Conservation (phyloP, 208 protist species). For the Crithidia acanthocephali region DNA sequence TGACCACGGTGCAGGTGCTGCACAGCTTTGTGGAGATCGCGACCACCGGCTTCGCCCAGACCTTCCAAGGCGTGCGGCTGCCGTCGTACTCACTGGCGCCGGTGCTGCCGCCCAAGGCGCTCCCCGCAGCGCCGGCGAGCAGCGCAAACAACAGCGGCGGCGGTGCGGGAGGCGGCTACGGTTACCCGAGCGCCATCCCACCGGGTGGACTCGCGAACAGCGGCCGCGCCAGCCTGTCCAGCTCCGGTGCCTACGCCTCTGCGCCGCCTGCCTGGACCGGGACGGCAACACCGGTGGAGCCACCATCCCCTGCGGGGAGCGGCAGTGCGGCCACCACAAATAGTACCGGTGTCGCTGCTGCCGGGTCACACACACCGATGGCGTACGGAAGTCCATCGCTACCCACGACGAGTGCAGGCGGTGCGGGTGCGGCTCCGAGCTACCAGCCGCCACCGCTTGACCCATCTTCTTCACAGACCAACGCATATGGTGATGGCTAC, state of each 20-base stretch:
- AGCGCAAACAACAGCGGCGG: not conserved
- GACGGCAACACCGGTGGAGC: not conserved
- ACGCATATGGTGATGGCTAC: slow-evolving; percentile 2
- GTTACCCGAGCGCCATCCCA: too few relatives aligned
- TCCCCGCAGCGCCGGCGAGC: slow-evolving; percentile 45
- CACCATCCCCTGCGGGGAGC: not conserved
- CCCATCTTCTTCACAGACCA: not conserved
- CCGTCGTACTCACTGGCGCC: slow-evolving; percentile 52
- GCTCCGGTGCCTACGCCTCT: slow-evolving; percentile 4
- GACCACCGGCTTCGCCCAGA: slow-evolving; percentile 50
- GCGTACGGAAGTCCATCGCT: not conserved
- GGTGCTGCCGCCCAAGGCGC: slow-evolving; percentile 53
- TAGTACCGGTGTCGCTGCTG: too few relatives aligned
- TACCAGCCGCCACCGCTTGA: slow-evolving; percentile 18
- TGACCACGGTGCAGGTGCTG: slow-evolving; percentile 58
- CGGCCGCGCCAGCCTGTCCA: not conserved
- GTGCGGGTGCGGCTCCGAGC: not conserved
- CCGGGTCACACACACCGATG: not conserved
- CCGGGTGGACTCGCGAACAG: too few relatives aligned
- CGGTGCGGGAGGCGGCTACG: not conserved
- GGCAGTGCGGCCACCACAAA: not conserved
- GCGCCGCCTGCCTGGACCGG: slow-evolving; percentile 1
- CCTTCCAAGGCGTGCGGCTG: slow-evolving; percentile 50
- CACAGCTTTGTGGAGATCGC: slow-evolving; percentile 58
- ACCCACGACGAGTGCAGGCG: not conserved